Base-by-base conservation (phyloP, 1,284 basidiomycete genomes). In the Heterobasidion irregulare region DNA sequence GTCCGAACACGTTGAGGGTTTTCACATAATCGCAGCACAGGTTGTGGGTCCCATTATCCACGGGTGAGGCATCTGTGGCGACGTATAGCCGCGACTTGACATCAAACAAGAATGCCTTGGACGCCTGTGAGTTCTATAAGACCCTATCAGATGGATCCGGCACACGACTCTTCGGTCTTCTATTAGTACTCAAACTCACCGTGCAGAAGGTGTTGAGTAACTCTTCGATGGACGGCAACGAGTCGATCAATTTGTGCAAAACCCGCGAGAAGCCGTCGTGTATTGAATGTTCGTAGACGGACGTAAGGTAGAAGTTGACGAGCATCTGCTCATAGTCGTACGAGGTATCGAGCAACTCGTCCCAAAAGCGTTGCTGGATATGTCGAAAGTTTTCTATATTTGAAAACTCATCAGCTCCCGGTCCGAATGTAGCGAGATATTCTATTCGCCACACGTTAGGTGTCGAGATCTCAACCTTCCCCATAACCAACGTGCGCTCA, bases 71-170 rank as follows among this genome's bases (percentile, higher is more conserved):
- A 66, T 99, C 96, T 6, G 94, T 94, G 1, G 94, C 94, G 18
- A 98, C 79, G 63, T 94, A 96, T 36, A 98, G 77, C 53, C 92
- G 80, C 16, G 92, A 92, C 6, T 80, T 80, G 4, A 85, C 84
- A 67, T 99, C 96, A 64, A 98, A 98, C 10, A 98, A 71, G 68
- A 95, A 98, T 0, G 92, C 90, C 68, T 97, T 98, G 44, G 92
- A 87, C 47, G 94, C 89, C 63, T 90, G 88, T 1, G 90, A 94
- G 58, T 93, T 92, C 86, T 94, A 65, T 50, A 16, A 32, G 33
- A 26, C 18, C 12, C 44, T 41, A 26, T 41, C 51, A 26, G 50
- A 19, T 12, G 32, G 32, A 5, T 44, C 13, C 18, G 4, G 26
- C 6, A 53, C 2, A 41, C 26, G 8, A n/a, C n/a, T 41, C 18